Evolutionary conservation across 495 filamentous ascomycete genomes (phyloP), one percentile per base, ranked within the genome.

Genomic region (Penicillium fimorum): DNA sequence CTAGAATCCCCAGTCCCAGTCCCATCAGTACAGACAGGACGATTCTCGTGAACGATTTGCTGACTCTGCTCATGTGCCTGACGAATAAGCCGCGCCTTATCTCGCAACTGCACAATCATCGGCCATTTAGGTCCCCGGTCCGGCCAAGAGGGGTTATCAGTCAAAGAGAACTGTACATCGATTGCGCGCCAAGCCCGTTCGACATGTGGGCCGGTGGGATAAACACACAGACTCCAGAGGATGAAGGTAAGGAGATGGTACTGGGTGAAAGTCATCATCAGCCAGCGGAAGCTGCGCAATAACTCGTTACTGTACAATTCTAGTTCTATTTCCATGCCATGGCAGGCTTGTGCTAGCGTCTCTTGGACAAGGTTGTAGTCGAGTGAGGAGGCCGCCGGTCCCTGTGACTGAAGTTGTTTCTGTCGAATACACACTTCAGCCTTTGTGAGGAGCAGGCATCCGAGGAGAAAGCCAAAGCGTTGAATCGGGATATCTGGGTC

Each of bases 401-500:
- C 53, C 35, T 51, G 59, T 22, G 30, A 20, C 38, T 61, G 65
- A 3, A 69, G 55, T 5, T 54, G 29, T 20, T 67, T 66, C 22
- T 72, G 68, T 4, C 59, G 61, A 7, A 67, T 37, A 43, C 64
- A 67, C 2, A 71, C 57, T 35, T 70, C 68, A 8, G 58, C 20
- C 47, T 70, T 72, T 13, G 40, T 30, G 11, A 67, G 13, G 3
- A 71, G 59, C 3, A 69, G 40, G 17, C 62, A 58, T 4, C 50
- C 64, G 20, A 69, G 51, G 18, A 73, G 47, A 5, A 61, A 40
- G n/a, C 63, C 59, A 32, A 63, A 55, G 8, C 64, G 61, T 25
- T 73, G 70, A 45, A 73, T 67, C 15, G 72, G 72, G 48, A 73
- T 64, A 12, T 70, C 64, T 9, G 47, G 29, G 44, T 75, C 66